Evolutionary conservation across 2,329 filamentous ascomycete genomes (phyloP).

Genomic region (Colletotrichum musicola): DNA sequence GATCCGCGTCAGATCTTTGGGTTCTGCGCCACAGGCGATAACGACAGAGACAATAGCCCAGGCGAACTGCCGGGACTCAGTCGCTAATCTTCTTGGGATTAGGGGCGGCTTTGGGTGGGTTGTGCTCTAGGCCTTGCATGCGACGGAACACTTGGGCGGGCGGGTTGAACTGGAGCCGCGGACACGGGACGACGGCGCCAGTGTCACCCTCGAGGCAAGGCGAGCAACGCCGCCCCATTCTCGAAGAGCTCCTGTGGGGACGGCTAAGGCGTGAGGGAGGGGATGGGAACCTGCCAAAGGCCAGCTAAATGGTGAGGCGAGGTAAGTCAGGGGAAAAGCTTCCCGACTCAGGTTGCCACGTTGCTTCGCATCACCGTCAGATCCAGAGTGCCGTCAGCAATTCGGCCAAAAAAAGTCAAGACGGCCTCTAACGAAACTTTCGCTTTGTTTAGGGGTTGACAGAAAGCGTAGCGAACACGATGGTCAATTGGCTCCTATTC

Average conservation of each 20-base stretch:
- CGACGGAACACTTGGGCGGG: constrained; percentile 25
- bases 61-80: constrained; percentile 22
- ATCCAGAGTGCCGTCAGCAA: not conserved
- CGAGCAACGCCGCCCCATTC: constrained; percentile 28
- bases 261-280: not conserved
- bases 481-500: not conserved
- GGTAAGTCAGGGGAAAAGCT: constrained; percentile 12
- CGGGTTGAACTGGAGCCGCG: not conserved
- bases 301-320: constrained; percentile 10
- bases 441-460: not conserved
- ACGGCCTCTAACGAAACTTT: not conserved
- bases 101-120: constrained; percentile 15
- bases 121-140: constrained; percentile 24
- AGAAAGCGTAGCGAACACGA: not conserved
- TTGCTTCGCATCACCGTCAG: not conserved
- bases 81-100: constrained; percentile 26
- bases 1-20: constrained; percentile 9
- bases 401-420: not conserved
- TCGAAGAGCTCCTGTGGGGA: constrained; percentile 31
- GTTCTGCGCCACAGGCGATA: constrained; percentile 27
- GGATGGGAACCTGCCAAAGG: not conserved
- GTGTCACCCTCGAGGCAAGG: constrained; percentile 26
- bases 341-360: constrained; percentile 25
- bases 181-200: constrained; percentile 31
- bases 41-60: constrained; percentile 2